Evolutionary conservation across 441 rosid species (phyloP), one percentile per base, ranked within the genome.

Genomic region (Aquilaria agallochum): DNA sequence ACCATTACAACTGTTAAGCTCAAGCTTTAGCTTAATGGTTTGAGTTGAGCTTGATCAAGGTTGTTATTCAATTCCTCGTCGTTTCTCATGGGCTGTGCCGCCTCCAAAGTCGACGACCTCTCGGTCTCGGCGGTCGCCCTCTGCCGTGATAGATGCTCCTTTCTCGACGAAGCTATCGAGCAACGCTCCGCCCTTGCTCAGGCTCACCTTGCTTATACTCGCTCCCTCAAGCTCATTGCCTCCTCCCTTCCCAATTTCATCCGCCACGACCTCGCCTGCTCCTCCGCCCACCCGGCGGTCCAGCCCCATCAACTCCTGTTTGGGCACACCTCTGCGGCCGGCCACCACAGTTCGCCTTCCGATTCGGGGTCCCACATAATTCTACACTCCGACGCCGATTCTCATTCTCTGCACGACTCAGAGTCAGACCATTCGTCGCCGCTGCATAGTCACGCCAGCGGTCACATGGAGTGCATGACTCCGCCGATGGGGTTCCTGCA

Each of bases 81-180:
- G 27, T 20, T 20, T 20, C 11, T 63, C 3, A 83, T 85, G 96
- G 97, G 97, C 49, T 92, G 97, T 61, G 59, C 89, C 13, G 69
- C 71, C 65, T 91, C 97, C 2, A 92, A 87, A 80, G 78, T 83
- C 32, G 95, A 92, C 68, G 95, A 92, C 76, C 88, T 87, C 5
- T 92, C 27, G 27, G 27, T 20, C 27, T 20, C 95, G 46, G 97
- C 96, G 63, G 96, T 92, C 53, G 80, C 81, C 15, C 80, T 92
- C 1, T 92, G 97, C 79, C 83, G 87, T 3, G 80, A 92, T 3
- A 84, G 96, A 2, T 89, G 95, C 59, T 3, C 14, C 49, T 82
- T 60, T 63, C 76, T 92, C 5, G 90, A 87, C 55, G 80, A 81
- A 5, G 97, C 96, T 4, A 82, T 89, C 51, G 75, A 48, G 2